Evolutionary conservation across 495 filamentous ascomycete species (phyloP).

Genomic region (Thermochaetoides thermophila): DNA sequence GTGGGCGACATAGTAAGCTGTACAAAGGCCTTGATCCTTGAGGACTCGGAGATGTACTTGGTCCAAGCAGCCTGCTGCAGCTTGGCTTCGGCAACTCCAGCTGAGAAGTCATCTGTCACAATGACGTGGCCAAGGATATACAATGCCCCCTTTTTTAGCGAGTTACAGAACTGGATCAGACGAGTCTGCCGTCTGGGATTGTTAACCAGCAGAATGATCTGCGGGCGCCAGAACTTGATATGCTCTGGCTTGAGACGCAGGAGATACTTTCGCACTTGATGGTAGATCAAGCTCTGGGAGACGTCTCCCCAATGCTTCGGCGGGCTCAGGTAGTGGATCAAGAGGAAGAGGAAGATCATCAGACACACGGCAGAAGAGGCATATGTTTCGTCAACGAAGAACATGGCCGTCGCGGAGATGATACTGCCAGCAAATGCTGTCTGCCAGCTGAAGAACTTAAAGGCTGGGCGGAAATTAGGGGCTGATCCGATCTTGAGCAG

Average conservation of each 20-base stretch:
- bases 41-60: slow-evolving; percentile 65
- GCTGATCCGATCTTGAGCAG: slow-evolving; percentile 84
- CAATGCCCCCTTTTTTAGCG: slow-evolving; percentile 72
- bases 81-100: slow-evolving; percentile 65
- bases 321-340: slow-evolving; percentile 74
- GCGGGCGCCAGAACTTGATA: slow-evolving; percentile 85
- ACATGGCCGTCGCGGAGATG: slow-evolving; percentile 66
- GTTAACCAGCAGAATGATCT: slow-evolving; percentile 72
- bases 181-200: slow-evolving; percentile 63
- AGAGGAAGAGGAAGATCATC: slow-evolving; percentile 57
- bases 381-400: slow-evolving; percentile 76
- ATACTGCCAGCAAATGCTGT: slow-evolving; percentile 62
- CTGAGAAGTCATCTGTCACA: slow-evolving; percentile 66
- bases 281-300: slow-evolving; percentile 77
- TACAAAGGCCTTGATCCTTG: slow-evolving; percentile 80
- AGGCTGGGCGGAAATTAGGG: slow-evolving; percentile 78
- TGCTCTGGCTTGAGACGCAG: slow-evolving; percentile 72
- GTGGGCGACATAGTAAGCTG: slow-evolving; percentile 70
- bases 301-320: slow-evolving; percentile 87
- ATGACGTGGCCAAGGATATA: slow-evolving; percentile 83
- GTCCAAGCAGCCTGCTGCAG: slow-evolving; percentile 71
- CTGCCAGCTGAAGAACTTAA: slow-evolving; percentile 78
- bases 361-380: slow-evolving; percentile 62
- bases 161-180: slow-evolving; percentile 83
- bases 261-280: slow-evolving; percentile 81